Evolutionary conservation across 1,284 basidiomycete species (phyloP).

Genomic region (Heimioporus retisporus): DNA sequence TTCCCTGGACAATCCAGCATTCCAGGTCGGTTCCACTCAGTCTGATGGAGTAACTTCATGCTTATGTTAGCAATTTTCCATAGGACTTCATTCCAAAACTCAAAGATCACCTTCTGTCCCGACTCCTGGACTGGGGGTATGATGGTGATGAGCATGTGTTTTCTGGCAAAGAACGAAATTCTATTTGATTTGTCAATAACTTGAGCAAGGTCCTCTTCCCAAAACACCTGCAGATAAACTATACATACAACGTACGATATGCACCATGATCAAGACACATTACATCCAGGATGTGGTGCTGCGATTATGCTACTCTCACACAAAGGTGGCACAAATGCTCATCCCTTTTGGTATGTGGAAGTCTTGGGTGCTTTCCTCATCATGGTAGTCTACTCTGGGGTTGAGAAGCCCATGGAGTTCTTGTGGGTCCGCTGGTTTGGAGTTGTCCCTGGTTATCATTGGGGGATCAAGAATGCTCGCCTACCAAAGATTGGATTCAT

Average conservation of each 20-base stretch:
- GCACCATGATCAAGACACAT: conserved; percentile 14
- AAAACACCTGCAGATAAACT: conserved; percentile 1
- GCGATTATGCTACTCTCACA: conserved; percentile 20
- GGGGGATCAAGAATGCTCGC: background rate
- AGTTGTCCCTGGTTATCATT: background rate
- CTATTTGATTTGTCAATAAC: background rate
- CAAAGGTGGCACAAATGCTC: conserved; percentile 5
- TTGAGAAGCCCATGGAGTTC: conserved; percentile 1
- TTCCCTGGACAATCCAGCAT: background rate
- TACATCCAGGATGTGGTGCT: conserved; percentile 18
- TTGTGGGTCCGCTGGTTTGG: conserved; percentile 24
- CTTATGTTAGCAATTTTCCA: background rate
- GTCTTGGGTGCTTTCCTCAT: conserved; percentile 17
- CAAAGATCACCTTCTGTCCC: conserved; percentile 26
- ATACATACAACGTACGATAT: background rate
- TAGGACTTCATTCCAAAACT: conserved; percentile 31
- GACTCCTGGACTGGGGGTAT: conserved; percentile 12
- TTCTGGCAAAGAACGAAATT: background rate
- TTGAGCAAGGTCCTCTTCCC: conserved; percentile 8
- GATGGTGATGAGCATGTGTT: conserved; percentile 21
- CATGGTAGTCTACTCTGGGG: background rate
- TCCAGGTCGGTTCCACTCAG: background rate
- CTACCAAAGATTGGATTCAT: conserved; percentile 14
- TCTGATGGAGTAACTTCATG: background rate
- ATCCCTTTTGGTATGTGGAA: conserved; percentile 39